Evolutionary conservation across 495 filamentous ascomycete species (phyloP).

Genomic region (Penicillium turbatum): DNA sequence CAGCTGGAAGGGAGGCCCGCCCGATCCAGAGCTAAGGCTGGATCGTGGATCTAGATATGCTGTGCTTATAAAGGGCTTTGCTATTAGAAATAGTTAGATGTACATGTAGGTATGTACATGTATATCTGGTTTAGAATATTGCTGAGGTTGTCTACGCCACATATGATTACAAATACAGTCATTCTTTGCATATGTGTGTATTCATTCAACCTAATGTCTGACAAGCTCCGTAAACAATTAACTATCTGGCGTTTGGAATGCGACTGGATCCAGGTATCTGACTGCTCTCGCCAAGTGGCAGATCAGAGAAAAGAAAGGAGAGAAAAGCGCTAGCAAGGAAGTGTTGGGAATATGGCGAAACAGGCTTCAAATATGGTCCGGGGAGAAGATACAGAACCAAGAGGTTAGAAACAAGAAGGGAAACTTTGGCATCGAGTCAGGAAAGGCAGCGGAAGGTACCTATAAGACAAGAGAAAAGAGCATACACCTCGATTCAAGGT

Average conservation of each 20-base stretch:
- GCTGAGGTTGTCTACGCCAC: neutral
- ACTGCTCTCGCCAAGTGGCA: neutral
- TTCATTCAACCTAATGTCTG: neutral
- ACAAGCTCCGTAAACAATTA: neutral
- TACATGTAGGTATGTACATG: too few species aligned
- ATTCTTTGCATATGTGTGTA: neutral
- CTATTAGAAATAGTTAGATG: too few species aligned
- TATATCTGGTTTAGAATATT: too few species aligned
- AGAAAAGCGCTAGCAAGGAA: conserved; percentile 22
- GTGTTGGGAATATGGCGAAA: conserved; percentile 37
- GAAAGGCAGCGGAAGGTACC: neutral
- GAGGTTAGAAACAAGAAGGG: conserved; percentile 1
- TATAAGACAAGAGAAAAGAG: neutral
- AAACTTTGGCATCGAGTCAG: neutral
- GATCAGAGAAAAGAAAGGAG: neutral
- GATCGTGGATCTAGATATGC: too few species aligned
- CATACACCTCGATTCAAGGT: neutral
- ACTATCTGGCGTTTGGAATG: neutral
- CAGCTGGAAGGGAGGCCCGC: conserved; percentile 4
- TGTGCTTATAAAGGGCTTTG: too few species aligned
- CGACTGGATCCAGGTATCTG: neutral
- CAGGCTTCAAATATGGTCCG: conserved; percentile 15
- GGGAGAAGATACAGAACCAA: conserved; percentile 1
- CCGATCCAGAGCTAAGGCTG: too few species aligned
- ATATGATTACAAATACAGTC: neutral